Base-by-base conservation (phyloP, 345 rosid genomes). In the Eucalyptus curtisii region DNA sequence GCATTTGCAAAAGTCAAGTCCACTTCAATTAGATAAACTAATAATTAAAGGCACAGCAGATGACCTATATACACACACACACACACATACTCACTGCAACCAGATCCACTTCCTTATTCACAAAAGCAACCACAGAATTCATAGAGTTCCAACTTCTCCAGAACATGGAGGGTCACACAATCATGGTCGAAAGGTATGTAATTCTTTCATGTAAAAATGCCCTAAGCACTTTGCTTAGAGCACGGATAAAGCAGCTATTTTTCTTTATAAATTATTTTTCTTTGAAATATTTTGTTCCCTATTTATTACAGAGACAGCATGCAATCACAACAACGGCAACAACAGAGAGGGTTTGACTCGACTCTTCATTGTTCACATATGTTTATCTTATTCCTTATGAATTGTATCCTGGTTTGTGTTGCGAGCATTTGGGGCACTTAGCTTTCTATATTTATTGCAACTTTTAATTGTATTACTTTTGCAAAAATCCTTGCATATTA, bases 201-300 rank as follows among this genome's bases (percentile, higher is more conserved):
- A 15, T 64, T 64, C 40, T n/a, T n/a, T 64, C 76, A 7, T 64
- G 40, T 64, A 9, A n/a, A n/a, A 7, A 64, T 64, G 20, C 37
- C 9, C 20, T 64, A 64, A 64, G 3, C 2, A 64, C 40, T 64
- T 4, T n/a, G 10, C 40, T n/a, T n/a, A n/a, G 10, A 64, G 76
- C 5, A 3, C 10, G 20, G 0, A n/a, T 64, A 15, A n/a, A 64
- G 15, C 2, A 27, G 68, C 15, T 59, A 27, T 5, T n/a, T n/a
- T n/a, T n/a, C n/a, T n/a, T n/a, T n/a, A n/a, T n/a, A n/a, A n/a
- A n/a, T n/a, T n/a, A n/a, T n/a, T 59, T 59, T 64, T n/a, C 40
- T 64, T 64, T 64, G 76, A 64, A n/a, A 64, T n/a, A n/a, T n/a
- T n/a, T 64, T n/a, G 20, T n/a, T 64, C 2, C 1, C 10, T 8